These are phyloP conservation scores for Chlamydomonas asymmetrica DNA, from an alignment of 139 green algal genomes.

Conservation along the genomic window DNA sequence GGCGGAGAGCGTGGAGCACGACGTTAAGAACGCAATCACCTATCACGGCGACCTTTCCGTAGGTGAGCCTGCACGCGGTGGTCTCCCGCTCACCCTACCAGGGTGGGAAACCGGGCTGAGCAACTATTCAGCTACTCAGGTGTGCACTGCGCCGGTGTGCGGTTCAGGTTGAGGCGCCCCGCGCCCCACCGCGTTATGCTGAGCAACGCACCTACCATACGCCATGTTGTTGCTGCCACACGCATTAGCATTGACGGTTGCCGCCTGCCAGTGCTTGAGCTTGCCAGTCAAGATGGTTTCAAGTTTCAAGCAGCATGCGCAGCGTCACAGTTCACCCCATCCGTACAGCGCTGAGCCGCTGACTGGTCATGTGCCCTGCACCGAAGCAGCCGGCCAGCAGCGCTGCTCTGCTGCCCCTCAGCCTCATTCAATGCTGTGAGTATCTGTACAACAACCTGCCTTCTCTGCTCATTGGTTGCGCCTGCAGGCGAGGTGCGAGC, in stretches of 20 bases:
- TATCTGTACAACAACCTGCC: neutral
- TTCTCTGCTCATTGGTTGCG: neutral
- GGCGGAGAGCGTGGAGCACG: conserved; percentile 49
- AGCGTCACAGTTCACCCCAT: neutral
- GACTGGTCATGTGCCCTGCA: neutral
- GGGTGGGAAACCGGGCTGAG: too few relatives aligned
- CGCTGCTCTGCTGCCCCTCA: neutral
- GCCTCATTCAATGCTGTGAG: neutral
- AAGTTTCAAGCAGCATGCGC: too few relatives aligned
- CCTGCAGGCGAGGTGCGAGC: conserved; percentile 14
- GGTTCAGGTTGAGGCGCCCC: too few relatives aligned
- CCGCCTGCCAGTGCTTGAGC: too few relatives aligned
- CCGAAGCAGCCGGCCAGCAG: too few relatives aligned
- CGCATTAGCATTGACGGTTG: too few relatives aligned
- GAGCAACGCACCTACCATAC: too few relatives aligned
- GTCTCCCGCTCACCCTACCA: neutral
- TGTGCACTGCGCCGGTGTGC: too few relatives aligned
- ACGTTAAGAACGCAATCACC: conserved; percentile 54
- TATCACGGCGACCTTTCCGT: conserved; percentile 49
- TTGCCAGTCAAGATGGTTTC: too few relatives aligned
- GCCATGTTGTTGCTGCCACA: too few relatives aligned
- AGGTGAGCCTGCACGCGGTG: neutral
- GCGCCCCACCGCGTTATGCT: too few relatives aligned
- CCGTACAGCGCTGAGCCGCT: neutral
- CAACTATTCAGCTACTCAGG: too few relatives aligned